Base-by-base conservation (phyloP, 1,139 yeast species). In the Yamadazyma atmosphaerica region DNA sequence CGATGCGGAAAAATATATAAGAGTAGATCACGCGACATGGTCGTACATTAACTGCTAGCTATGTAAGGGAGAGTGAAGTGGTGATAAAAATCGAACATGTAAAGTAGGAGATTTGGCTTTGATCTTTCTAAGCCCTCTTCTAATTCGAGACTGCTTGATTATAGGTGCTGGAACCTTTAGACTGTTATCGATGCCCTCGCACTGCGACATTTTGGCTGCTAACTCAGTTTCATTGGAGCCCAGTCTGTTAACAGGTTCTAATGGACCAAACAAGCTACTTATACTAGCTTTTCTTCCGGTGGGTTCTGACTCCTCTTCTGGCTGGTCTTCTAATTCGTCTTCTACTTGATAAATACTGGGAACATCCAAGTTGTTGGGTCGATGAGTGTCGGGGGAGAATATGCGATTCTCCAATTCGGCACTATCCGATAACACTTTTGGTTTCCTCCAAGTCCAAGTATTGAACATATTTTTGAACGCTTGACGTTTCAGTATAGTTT, bases 321-420 rank as follows among this genome's bases (percentile, higher is more conserved):
- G 30, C 3, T 23, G 13, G 8, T 11, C 23, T 19, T 36, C 41
- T 29, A 19, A 19, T 9, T 19, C 22, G 8, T 35, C 39, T 18
- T 45, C 54, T 4, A 51, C 36, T 23, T 47, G 44, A 17, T 48
- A 44, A 14, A 61, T 60, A 3, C 55, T 52, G 2, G 61, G 59
- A 3, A 60, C 51, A 42, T 61, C 64, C 7, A 44, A 13, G 3
- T 44, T 39, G 5, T 52, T 35, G 0, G 51, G 62, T 23, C 61
- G 35, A 43, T 61, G 65, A 6, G 60, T 49, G 25, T 50, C 44
- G 0, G 67, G 67, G 0, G 64, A 58, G 38, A 61, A 61, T 4
- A 60, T 46, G 17, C 46, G 38, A 32, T 56, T 47, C 34, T 60
- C 65, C 13, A 59, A 42, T 8, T 44, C 41, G 1, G 52, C 52